A percentile compares a stretch with the other conserved stretches of the same genome.
Conservation (phyloP, 805 yeast genomes). For the Pichia californica region DNA sequence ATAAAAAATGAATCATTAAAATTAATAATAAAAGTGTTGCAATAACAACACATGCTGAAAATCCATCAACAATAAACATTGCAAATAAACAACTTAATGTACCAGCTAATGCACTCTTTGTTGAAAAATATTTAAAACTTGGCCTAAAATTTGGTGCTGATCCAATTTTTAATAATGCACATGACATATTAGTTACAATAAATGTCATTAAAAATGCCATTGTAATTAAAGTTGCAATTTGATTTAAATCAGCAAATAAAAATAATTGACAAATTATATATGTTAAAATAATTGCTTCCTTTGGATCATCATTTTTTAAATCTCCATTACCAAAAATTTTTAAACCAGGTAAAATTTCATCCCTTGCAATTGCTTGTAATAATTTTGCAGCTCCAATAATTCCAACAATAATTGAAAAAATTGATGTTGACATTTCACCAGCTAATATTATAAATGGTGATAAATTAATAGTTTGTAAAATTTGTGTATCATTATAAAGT, state of each 20-base stretch:
- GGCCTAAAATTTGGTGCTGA: conserved; percentile 99
- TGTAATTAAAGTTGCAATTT: conserved; percentile 90
- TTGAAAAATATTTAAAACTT: conserved; percentile 79
- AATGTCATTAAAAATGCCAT: conserved; percentile 98
- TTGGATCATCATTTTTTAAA: conserved; percentile 45
- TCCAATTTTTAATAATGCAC: conserved; percentile 78
- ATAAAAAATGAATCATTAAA: conserved; percentile 74
- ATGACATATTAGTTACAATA: conserved; percentile 88
- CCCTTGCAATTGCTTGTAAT: conserved; percentile 86
- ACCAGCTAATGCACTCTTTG: conserved; percentile 77
- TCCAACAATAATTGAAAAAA: conserved; percentile 93
- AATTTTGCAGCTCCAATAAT: conserved; percentile 92
- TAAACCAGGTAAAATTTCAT: conserved; percentile 79
- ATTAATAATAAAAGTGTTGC: conserved; percentile 60
- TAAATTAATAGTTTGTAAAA: conserved; percentile 74
- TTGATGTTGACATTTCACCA: conserved; percentile 89
- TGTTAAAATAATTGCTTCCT: conserved; percentile 61
- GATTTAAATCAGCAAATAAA: conserved; percentile 83
- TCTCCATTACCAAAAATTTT: conserved; percentile 48
- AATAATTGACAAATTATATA: conserved; percentile 83
- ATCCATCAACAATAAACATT: conserved; percentile 92
- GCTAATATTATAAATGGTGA: conserved; percentile 61
- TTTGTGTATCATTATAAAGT: conserved; percentile 71
- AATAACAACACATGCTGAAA: conserved; percentile 75
- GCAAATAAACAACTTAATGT: conserved; percentile 64